Evolutionary conservation across 169 alveolate genomes (phyloP).

Genomic region (Toxoplasma gondii): DNA sequence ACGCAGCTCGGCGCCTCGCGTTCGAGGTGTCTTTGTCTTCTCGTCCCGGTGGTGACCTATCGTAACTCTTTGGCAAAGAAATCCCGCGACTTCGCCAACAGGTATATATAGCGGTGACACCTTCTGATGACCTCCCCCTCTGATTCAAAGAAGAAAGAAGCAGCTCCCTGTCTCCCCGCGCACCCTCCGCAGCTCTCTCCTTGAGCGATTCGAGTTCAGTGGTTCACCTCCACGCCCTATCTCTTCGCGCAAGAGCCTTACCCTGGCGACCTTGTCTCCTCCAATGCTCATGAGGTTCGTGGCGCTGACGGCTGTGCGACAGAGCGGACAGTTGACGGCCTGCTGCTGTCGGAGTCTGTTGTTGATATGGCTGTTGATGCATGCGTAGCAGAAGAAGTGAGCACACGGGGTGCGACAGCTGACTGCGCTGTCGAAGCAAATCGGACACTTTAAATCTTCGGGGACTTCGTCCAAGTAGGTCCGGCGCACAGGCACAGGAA

Average conservation of each 20-base stretch:
- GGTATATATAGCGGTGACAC: too few relatives aligned
- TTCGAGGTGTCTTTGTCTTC: too few relatives aligned
- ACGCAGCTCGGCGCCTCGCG: neutral
- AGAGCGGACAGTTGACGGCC: slow-evolving; percentile 65
- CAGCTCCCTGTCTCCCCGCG: too few relatives aligned
- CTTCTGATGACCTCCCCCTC: too few relatives aligned
- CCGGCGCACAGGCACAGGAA: slow-evolving; percentile 66
- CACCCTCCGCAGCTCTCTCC: too few relatives aligned
- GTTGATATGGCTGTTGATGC: slow-evolving; percentile 68
- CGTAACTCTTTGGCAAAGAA: too few relatives aligned
- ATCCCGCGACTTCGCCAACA: too few relatives aligned
- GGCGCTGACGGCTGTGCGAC: slow-evolving; percentile 57
- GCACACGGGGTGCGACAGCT: slow-evolving; percentile 68
- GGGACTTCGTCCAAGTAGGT: slow-evolving; percentile 67
- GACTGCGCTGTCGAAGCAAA: slow-evolving; percentile 69
- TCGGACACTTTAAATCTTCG: slow-evolving; percentile 69
- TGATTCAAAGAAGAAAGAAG: too few relatives aligned
- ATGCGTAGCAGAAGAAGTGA: slow-evolving; percentile 64
- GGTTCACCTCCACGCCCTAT: too few relatives aligned
- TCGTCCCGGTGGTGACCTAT: too few relatives aligned
- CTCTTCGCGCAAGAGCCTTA: too few relatives aligned
- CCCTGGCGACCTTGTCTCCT: slow-evolving; percentile 61
- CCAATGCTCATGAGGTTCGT: slow-evolving; percentile 47
- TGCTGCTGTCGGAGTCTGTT: slow-evolving; percentile 62
- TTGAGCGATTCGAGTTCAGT: too few relatives aligned